A percentile compares a stretch with the other conserved stretches of the same genome.
phyloP scores from a whole-genome alignment of 768 basidiomycete genomes.

The Pleurotus ostreatus region DNA sequence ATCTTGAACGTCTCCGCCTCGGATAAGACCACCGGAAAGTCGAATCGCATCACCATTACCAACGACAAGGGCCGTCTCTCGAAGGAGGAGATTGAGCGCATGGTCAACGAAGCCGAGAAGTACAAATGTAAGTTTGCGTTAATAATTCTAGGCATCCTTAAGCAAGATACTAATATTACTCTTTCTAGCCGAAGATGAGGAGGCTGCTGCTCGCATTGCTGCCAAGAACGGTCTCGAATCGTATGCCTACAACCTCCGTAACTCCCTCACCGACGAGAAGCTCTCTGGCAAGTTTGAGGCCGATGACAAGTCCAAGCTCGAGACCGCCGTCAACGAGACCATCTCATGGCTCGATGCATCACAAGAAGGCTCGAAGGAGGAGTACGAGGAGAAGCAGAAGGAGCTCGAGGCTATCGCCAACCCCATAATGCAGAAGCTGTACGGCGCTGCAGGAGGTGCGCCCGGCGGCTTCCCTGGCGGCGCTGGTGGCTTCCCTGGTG shows the following conservation, averaged over 20 bases:
- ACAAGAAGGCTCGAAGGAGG: slow-evolving; percentile 89
- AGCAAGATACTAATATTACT: slow-evolving; percentile 13
- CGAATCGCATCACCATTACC: slow-evolving; percentile 89
- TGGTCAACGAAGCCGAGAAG: slow-evolving; percentile 92
- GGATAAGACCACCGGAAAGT: slow-evolving; percentile 97
- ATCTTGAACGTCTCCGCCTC: slow-evolving; percentile 93
- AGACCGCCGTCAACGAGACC: slow-evolving; percentile 75
- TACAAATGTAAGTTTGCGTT: slow-evolving; percentile 83
- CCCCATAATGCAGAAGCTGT: slow-evolving; percentile 69
- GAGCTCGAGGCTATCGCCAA: slow-evolving; percentile 85
- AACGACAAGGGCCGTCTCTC: slow-evolving; percentile 97
- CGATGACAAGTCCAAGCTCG: slow-evolving; percentile 81
- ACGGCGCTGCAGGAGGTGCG: slow-evolving; percentile 52
- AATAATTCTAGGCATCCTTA: no score
- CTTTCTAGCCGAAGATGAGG: slow-evolving; percentile 76
- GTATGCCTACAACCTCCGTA: slow-evolving; percentile 92
- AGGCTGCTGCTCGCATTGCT: slow-evolving; percentile 74
- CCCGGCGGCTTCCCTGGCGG: slow-evolving; percentile 41
- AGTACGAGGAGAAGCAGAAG: slow-evolving; percentile 91
- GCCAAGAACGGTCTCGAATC: slow-evolving; percentile 94
- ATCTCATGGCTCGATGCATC: slow-evolving; percentile 85
- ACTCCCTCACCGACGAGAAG: slow-evolving; percentile 82
- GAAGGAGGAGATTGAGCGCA: slow-evolving; percentile 97
- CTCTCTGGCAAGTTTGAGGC: slow-evolving; percentile 85
- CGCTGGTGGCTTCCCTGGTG: slow-evolving; percentile 31